Conservation (phyloP, 345 rosid species). For the Populus tremula region DNA sequence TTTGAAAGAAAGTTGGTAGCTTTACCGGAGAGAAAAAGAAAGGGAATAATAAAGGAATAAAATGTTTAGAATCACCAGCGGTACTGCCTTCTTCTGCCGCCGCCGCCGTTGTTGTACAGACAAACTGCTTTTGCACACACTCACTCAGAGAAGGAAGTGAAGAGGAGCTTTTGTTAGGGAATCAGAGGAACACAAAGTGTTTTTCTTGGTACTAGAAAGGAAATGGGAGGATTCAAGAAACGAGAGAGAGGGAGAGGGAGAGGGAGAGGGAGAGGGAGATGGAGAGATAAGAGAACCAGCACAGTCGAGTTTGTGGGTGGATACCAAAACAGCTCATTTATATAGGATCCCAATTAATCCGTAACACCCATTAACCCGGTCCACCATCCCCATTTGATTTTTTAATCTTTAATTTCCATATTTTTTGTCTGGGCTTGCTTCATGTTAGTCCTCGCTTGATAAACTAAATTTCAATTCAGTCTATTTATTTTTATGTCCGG, state of each 20-base stretch:
- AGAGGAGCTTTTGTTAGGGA: neutral
- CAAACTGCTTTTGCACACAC: neutral
- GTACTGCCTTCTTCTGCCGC: neutral
- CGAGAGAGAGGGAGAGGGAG: no score
- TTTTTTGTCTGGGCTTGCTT: neutral
- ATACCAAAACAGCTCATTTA: slow-evolving; percentile 31
- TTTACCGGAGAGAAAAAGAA: neutral
- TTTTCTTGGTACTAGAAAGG: neutral
- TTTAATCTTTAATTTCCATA: neutral
- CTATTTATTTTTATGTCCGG: neutral
- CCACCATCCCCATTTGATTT: neutral
- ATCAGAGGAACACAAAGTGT: neutral
- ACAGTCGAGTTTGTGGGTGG: slow-evolving; percentile 1
- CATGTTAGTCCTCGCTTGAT: neutral
- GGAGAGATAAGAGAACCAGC: slow-evolving; percentile 4
- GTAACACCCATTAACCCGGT: slow-evolving; percentile 12
- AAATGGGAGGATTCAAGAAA: neutral
- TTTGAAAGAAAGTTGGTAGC: neutral
- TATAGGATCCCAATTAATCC: slow-evolving; percentile 42
- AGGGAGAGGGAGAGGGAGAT: neutral
- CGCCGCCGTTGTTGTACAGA: slow-evolving; percentile 6
- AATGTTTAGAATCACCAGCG: slow-evolving; percentile 2
- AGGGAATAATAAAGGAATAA: slow-evolving; percentile 19
- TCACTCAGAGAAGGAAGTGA: neutral
- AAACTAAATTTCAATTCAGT: neutral